A percentile compares a stretch with the other conserved stretches of the same genome.
phyloP scores from a whole-genome alignment of 106 monocot species.

The Amphibolis antarctica region DNA sequence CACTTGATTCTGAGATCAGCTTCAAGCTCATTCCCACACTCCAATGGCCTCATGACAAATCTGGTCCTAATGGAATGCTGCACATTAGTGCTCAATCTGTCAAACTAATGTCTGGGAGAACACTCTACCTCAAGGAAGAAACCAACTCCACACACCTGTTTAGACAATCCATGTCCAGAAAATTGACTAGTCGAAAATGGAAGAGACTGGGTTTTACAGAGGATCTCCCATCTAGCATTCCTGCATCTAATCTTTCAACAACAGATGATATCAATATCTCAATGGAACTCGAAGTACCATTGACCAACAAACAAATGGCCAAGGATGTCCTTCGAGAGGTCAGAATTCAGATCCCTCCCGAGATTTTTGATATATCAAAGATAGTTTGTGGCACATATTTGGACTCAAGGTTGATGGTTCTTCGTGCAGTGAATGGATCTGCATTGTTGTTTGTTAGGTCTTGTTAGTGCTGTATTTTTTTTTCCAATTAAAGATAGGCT shows the following conservation, averaged over 20 bases:
- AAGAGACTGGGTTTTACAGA: constrained; percentile 16
- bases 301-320: constrained; percentile 12
- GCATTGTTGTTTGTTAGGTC: constrained; percentile 75
- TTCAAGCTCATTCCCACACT: constrained; percentile 61
- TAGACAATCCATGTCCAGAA: constrained; percentile 21
- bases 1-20: constrained; percentile 36
- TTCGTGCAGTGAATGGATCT: constrained; percentile 71
- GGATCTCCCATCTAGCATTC: constrained; percentile 60
- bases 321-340: constrained; percentile 44
- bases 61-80: constrained; percentile 38
- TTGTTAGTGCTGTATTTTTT: background rate
- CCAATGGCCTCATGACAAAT: constrained; percentile 87
- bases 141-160: constrained; percentile 5
- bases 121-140: constrained; percentile 46
- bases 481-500: too few species aligned
- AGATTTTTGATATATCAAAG: constrained; percentile 77
- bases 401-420: constrained; percentile 70
- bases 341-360: constrained; percentile 74
- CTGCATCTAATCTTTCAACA: constrained; percentile 38
- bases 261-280: constrained; percentile 43
- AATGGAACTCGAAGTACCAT: constrained; percentile 29
- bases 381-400: constrained; percentile 82
- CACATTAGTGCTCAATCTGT: constrained; percentile 18
- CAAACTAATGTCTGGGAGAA: constrained; percentile 37
- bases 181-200: constrained; percentile 33